Base-by-base conservation (phyloP, 306 rosid species). In the Cicer arietinum region DNA sequence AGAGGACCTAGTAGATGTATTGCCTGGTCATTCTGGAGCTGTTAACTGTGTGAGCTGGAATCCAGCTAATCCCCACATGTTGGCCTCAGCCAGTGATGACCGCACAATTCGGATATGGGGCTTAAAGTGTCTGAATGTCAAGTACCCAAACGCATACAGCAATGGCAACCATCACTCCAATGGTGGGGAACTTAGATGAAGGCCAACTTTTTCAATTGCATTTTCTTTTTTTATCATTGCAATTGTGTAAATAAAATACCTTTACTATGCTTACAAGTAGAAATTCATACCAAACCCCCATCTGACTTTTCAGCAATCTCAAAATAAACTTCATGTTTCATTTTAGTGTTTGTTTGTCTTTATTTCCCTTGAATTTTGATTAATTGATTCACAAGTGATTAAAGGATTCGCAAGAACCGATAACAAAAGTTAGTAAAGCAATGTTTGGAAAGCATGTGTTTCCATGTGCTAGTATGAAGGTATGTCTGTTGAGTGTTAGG, bases 31-130 rank as follows among this genome's bases (percentile, higher is more conserved):
- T 79, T 90, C 98, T 47, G 99, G 99, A 58, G 91, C 99, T 8
- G 98, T 95, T 44, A 95, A 92, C 79, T 92, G 96, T 72, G 99
- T 95, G 76, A 88, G 97, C 74, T 95, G 99, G 99, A 95, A 95
- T 71, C 99, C 99, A 46, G 78, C 86, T 22, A 95, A 95, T 57
- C 96, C 97, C 10, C 97, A 95, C 84, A 90, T 95, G 98, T 77
- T 95, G 66, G 99, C 99, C 81, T 95, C 98, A 7, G 97, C 93
- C 57, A 95, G 99, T 59, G 99, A 95, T 76, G 99, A 95, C 81
- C 84, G 91, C 8, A 92, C 99, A 10, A 84, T 95, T 60, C 80
- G 97, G 79, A 95, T 92, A 80, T 95, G 99, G 99, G 99, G 99
- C 68, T 62, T 95, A 43, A 86, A 87, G 16, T 85, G 86, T 72